Evolutionary conservation across 352 stramenopile species (phyloP).

Genomic region (Pythium guiyangense): DNA sequence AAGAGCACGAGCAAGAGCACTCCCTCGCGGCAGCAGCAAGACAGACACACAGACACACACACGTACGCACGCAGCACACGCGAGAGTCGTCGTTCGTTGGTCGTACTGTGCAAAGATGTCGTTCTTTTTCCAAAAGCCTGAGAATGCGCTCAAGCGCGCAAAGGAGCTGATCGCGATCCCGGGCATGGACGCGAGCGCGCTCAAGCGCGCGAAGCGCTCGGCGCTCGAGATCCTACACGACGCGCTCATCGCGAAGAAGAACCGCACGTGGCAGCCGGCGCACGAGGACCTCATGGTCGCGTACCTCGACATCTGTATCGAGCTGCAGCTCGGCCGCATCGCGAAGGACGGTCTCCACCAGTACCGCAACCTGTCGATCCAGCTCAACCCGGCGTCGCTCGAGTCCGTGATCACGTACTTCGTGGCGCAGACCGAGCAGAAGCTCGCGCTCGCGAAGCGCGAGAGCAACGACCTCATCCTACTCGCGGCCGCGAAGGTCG

Average conservation of each 20-base stretch:
- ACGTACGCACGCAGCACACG: too few relatives aligned
- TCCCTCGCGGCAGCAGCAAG: too few relatives aligned
- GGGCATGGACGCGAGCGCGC: constrained; percentile 59
- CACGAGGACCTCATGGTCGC: constrained; percentile 97
- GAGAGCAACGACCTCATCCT: constrained; percentile 86
- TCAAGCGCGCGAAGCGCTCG: constrained; percentile 77
- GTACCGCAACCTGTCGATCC: constrained; percentile 95
- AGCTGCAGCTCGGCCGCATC: constrained; percentile 90
- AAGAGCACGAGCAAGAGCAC: too few relatives aligned
- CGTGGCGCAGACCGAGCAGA: constrained; percentile 84
- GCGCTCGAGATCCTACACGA: constrained; percentile 91
- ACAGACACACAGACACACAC: too few relatives aligned
- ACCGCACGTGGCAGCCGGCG: constrained; percentile 95
- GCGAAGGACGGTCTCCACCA: constrained; percentile 98
- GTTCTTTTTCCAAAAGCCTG: constrained; percentile 88
- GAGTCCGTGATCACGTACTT: constrained; percentile 94
- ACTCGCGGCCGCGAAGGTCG: constrained; percentile 77
- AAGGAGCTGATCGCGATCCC: constrained; percentile 83
- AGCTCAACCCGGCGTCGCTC: constrained; percentile 93
- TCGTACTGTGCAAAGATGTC: constrained; percentile 35
- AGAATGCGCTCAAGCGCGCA: constrained; percentile 89
- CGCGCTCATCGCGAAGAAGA: constrained; percentile 92
- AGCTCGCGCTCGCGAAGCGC: constrained; percentile 82
- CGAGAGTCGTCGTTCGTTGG: too few relatives aligned
- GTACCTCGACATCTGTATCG: constrained; percentile 96